Base-by-base conservation (phyloP, 225 moss, liverwort and hornwort genomes). In the Bryum argenteum region DNA sequence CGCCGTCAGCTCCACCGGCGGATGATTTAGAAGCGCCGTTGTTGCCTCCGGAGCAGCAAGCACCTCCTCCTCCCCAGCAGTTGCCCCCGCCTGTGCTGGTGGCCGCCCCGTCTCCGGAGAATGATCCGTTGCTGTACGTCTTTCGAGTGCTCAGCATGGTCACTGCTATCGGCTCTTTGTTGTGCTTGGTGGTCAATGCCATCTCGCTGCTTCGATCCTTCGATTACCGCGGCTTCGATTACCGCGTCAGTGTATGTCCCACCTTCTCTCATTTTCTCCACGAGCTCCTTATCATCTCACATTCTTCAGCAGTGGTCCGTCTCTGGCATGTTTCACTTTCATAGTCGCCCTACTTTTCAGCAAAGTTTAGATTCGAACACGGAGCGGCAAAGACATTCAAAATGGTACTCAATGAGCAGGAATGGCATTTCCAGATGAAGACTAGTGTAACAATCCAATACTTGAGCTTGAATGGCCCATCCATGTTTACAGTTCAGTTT, bases 171-270 rank as follows among this genome's bases (percentile, higher is more conserved):
- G 77, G 89, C 4, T 79, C 92, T 38, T 45, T 97, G 56, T 6
- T 87, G 67, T 97, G 97, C 75, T 61, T 89, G 73, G 58, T 93
- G 11, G 94, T 94, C 26, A 97, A 97, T 57, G 67, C 83, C 74
- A 87, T 92, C 10, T 97, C 97, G n/a, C 86, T 94, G 37, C 20
- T 94, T 19, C 89, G 94, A 18, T 88, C 97, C 18, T 84, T 92
- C 73, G 89, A 90, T 64, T 92, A 84, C 66, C 86, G 86, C 5
- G 86, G 86, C 43, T 91, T 82, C 85, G 89, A 90, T 70, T 92
- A 84, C 77, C 85, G 77, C 54, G 75, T 76, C 60, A 88, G 90
- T 77, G 94, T 94, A 81, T 28, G 96, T 81, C 12, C 41, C 48
- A 6, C 37, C 41, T 71, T 33, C 2, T 22, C 45, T 10, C 42